phyloP scores from a whole-genome alignment of 768 basidiomycete species.

The Lenzites betulinus region DNA sequence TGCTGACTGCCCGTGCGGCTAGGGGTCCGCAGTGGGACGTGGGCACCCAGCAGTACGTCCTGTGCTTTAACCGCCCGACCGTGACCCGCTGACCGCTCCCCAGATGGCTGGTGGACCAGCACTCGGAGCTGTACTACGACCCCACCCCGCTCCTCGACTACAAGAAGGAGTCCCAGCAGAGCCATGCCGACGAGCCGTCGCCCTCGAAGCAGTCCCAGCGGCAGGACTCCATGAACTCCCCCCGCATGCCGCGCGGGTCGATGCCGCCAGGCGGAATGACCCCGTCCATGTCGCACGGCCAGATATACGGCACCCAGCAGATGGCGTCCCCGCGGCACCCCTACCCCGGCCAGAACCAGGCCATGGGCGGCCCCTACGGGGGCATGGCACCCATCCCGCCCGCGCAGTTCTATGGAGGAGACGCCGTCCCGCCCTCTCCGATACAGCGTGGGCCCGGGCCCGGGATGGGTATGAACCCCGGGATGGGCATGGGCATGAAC shows the following conservation, averaged over 20 bases:
- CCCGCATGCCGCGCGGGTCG: conserved; percentile 15
- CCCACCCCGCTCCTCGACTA: conserved; percentile 51
- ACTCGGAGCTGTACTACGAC: conserved; percentile 74
- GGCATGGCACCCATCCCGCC: conserved; percentile 38
- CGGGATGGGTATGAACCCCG: conserved; percentile 24
- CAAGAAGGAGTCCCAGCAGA: conserved; percentile 27
- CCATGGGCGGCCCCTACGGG: conserved; percentile 23
- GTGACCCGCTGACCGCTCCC: neutral
- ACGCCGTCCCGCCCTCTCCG: conserved; percentile 20
- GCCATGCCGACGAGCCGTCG: conserved; percentile 14
- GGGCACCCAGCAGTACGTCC: conserved; percentile 78
- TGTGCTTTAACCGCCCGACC: neutral
- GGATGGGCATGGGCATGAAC: conserved; percentile 28
- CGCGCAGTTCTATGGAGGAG: conserved; percentile 42
- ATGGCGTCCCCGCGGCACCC: conserved; percentile 27
- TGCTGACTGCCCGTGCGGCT: conserved; percentile 76
- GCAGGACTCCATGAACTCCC: conserved; percentile 19
- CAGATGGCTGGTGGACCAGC: conserved; percentile 77
- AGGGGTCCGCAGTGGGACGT: conserved; percentile 89
- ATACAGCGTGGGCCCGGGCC: conserved; percentile 17
- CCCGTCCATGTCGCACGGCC: conserved; percentile 11
- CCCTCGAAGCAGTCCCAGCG: conserved; percentile 9
- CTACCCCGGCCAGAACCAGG: conserved; percentile 21
- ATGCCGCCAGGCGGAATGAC: conserved; percentile 17
- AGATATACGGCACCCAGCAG: conserved; percentile 14